Base-by-base conservation (phyloP, 495 filamentous ascomycete species). In the Annulohypoxylon moriforme region DNA sequence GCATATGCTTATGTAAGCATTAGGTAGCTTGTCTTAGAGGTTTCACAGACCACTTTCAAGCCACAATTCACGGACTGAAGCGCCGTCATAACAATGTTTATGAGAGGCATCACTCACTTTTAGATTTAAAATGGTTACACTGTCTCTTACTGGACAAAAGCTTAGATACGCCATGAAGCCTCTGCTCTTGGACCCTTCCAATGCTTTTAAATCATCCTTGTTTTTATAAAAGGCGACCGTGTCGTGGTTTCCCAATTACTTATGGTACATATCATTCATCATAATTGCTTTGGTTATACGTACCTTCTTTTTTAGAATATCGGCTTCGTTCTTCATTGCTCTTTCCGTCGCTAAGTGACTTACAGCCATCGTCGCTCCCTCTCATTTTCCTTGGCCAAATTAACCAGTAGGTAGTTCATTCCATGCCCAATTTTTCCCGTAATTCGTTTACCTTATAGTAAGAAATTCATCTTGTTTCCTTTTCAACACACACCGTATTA, bases 161-260 rank as follows among this genome's bases (percentile, higher is more conserved):
- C n/a, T 68, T 20, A 33, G 46, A 67, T 20, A 62, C 33, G 57
- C 49, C 8, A 68, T 62, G 58, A 68, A 46, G 27, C 18, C 13
- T n/a, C 22, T 24, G 20, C 38, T 20, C 29, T 13, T 29, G 10
- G n/a, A 0, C 14, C 11, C 31, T 58, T 22, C 59, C 13, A 58
- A 69, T 64, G 67, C 18, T 69, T 33, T 24, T 11, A 1, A 7
- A 22, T 52, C 20, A 25, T 20, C 13, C 52, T 59, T 24, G 4
- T 18, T 24, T 11, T 29, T 50, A 59, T 67, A 67, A 67, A 46
- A 29, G 22, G 53, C 64, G 55, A 31, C 53, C 42, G 38, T 38
- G 64, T 57, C 64, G 53, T 42, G 36, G 1, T 40, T 57, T 13
- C 63, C 33, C 18, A 27, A 18, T 25, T 40, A 33, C 25, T 31